A percentile compares a stretch with the other conserved stretches of the same genome.
Conservation (phyloP, 352 stramenopile species). For the Albugo laibachii region DNA sequence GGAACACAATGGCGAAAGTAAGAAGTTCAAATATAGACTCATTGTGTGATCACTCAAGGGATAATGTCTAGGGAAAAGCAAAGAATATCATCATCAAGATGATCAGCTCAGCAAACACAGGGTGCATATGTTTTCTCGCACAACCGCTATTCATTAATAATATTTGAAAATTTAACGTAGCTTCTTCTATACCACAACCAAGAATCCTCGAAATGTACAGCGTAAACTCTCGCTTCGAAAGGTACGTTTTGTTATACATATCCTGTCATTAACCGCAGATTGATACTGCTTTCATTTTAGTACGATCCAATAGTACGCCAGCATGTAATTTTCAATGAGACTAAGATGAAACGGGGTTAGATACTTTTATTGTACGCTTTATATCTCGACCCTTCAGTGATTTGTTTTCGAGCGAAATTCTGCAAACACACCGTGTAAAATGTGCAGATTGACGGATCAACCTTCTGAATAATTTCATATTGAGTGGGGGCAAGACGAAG, state of each 20-base stretch:
- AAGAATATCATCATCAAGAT: conserved; percentile 90
- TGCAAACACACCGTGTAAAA: too few relatives aligned
- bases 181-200: conserved; percentile 98
- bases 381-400: too few relatives aligned
- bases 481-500: too few relatives aligned
- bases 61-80: conserved; percentile 65
- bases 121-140: conserved; percentile 23
- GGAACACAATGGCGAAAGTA: background rate
- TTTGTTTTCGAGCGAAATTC: too few relatives aligned
- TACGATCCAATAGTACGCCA: conserved; percentile 94
- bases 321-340: conserved; percentile 95
- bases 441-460: too few relatives aligned
- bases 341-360: conserved; percentile 90
- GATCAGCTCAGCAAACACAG: conserved; percentile 88
- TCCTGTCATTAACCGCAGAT: background rate
- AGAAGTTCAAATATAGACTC: too few relatives aligned
- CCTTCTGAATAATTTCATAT: too few relatives aligned
- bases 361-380: too few relatives aligned
- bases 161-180: conserved; percentile 10
- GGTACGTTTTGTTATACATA: conserved; percentile 15
- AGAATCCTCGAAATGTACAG: conserved; percentile 90
- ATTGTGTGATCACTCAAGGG: too few relatives aligned
- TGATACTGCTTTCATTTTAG: conserved; percentile 18
- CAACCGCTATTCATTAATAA: background rate
- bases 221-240: conserved; percentile 87